A percentile compares a stretch with the other conserved stretches of the same genome.
Conservation (phyloP, 2,329 filamentous ascomycete species). For the Trichoderma hamatum region DNA sequence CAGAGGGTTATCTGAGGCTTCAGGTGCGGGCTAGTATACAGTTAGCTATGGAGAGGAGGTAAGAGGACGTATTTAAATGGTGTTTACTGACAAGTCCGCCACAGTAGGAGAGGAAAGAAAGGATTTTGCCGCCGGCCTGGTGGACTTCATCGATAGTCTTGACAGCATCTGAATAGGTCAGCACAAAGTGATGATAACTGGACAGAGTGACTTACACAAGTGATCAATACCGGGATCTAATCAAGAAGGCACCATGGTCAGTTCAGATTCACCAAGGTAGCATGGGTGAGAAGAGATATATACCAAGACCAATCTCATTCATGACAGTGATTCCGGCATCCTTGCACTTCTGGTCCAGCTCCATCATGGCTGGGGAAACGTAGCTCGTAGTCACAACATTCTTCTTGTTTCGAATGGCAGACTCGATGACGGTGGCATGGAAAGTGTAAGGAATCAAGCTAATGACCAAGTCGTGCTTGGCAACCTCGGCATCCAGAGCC, state of each 20-base stretch:
- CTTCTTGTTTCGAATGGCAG: slow-evolving; percentile 91
- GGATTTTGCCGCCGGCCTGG: slow-evolving; percentile 81
- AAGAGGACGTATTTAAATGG: no score
- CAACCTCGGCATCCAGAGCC: slow-evolving; percentile 79
- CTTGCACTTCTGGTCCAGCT: slow-evolving; percentile 77
- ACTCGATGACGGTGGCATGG: slow-evolving; percentile 89
- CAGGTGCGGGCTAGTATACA: slow-evolving; percentile 42
- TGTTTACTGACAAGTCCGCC: slow-evolving; percentile 54
- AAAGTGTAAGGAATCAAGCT: slow-evolving; percentile 88
- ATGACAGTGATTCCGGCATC: slow-evolving; percentile 93
- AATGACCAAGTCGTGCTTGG: slow-evolving; percentile 78
- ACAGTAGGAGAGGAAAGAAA: slow-evolving; percentile 81
- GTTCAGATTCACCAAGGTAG: not conserved
- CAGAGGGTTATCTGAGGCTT: slow-evolving; percentile 83
- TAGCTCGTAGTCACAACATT: slow-evolving; percentile 95
- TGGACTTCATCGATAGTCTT: slow-evolving; percentile 90
- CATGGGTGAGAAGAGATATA: not conserved
- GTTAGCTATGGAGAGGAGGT: not conserved
- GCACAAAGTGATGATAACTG: not conserved
- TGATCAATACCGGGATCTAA: slow-evolving; percentile 72
- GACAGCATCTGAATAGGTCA: slow-evolving; percentile 57
- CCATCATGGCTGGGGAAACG: slow-evolving; percentile 88
- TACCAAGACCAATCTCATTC: slow-evolving; percentile 79
- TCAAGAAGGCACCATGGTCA: not conserved
- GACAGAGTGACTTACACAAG: slow-evolving; percentile 21